A percentile compares a stretch with the other conserved stretches of the same genome.
Evolutionary conservation across 352 stramenopile genomes (phyloP).

Genomic region (Phytophthora sp.): DNA sequence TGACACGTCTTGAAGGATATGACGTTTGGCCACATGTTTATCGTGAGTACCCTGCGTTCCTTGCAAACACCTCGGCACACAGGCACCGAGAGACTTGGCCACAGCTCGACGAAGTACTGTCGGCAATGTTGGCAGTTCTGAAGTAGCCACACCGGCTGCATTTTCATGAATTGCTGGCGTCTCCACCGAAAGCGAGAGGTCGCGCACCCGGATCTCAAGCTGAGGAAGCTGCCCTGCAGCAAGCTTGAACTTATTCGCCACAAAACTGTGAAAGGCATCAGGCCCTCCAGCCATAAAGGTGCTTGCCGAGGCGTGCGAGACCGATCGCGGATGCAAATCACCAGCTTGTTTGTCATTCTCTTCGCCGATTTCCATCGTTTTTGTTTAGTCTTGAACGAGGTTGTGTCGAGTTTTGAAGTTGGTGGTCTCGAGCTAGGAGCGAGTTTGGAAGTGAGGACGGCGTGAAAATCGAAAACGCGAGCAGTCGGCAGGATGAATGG

Average conservation of each 20-base stretch:
- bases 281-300: slow-evolving; percentile 36
- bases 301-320: slow-evolving; percentile 14
- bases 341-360: slow-evolving; percentile 2
- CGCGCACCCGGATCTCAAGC: slow-evolving; percentile 44
- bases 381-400: neutral
- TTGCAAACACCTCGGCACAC: slow-evolving; percentile 4
- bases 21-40: slow-evolving; percentile 10
- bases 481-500: neutral
- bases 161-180: slow-evolving; percentile 4
- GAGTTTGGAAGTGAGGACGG: slow-evolving; percentile 30
- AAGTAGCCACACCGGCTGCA: neutral
- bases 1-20: slow-evolving; percentile 46
- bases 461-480: slow-evolving; percentile 16
- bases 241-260: slow-evolving; percentile 34
- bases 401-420: neutral
- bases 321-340: neutral
- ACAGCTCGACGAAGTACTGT: slow-evolving; percentile 21
- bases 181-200: slow-evolving; percentile 42
- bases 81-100: slow-evolving; percentile 4
- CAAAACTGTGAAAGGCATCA: slow-evolving; percentile 37
- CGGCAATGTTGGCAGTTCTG: slow-evolving; percentile 43
- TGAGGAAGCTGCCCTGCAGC: slow-evolving; percentile 41
- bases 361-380: slow-evolving; percentile 13
- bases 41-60: neutral
- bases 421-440: slow-evolving; percentile 1